Evolutionary conservation across 2,329 filamentous ascomycete species (phyloP).

Genomic region (Ophiostoma triangulosporum): DNA sequence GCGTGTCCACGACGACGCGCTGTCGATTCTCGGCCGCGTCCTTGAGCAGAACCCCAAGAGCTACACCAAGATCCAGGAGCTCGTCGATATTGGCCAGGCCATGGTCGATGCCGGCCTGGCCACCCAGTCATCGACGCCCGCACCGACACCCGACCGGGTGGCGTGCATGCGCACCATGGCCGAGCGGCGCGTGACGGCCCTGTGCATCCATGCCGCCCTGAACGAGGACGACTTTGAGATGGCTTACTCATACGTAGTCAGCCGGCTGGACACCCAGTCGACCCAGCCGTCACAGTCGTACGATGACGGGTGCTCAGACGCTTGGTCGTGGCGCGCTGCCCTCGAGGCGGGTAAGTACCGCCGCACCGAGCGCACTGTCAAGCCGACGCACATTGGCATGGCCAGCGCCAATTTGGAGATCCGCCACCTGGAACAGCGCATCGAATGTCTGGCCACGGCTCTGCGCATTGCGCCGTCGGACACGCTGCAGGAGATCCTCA

Average conservation of each 20-base stretch:
- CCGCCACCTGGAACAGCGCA: constrained; percentile 64
- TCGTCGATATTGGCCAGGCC: constrained; percentile 54
- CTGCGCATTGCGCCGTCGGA: constrained; percentile 57
- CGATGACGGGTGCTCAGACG: too few relatives aligned
- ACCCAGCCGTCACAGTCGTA: too few relatives aligned
- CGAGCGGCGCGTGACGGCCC: constrained; percentile 57
- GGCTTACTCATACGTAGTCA: constrained; percentile 71
- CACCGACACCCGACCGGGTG: constrained; percentile 17
- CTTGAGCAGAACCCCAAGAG: constrained; percentile 62
- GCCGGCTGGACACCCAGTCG: constrained; percentile 39
- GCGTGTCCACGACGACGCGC: constrained; percentile 61
- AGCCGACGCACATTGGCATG: constrained; percentile 46
- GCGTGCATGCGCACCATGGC: constrained; percentile 25
- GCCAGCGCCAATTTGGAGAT: constrained; percentile 47
- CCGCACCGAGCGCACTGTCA: constrained; percentile 37
- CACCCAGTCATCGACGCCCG: constrained; percentile 17
- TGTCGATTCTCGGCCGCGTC: constrained; percentile 58
- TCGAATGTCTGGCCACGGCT: constrained; percentile 65
- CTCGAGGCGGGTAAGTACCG: constrained; percentile 65
- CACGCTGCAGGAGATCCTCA: constrained; percentile 61
- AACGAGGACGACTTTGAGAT: constrained; percentile 73
- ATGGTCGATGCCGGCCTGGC: constrained; percentile 48
- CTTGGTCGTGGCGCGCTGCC: constrained; percentile 68
- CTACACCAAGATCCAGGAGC: constrained; percentile 62
- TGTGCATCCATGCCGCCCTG: constrained; percentile 68